Conservation (phyloP, 2,329 filamentous ascomycete genomes). For the Aureobasidium uvarum region DNA sequence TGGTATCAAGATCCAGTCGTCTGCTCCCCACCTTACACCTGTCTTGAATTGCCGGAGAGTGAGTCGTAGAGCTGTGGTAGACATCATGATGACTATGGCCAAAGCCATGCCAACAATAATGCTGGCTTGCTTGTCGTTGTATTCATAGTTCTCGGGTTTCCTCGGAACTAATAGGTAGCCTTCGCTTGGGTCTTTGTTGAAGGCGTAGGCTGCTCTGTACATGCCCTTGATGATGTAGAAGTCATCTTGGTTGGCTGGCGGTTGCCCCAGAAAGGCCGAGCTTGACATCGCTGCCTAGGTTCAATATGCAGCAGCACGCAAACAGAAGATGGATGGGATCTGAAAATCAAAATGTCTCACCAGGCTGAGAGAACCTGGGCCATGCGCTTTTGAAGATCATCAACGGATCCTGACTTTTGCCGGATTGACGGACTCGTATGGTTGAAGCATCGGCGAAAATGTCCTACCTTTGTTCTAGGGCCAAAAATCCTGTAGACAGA, state of each 20-base stretch:
- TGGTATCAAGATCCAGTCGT: constrained; percentile 16
- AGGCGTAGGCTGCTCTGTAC: constrained; percentile 17
- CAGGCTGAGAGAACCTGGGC: neutral
- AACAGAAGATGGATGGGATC: neutral
- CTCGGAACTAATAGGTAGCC: constrained; percentile 15
- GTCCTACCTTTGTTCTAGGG: neutral
- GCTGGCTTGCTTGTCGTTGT: constrained; percentile 22
- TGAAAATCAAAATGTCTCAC: neutral
- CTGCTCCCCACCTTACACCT: constrained; percentile 4
- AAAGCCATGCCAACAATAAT: constrained; percentile 12
- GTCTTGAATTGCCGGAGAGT: constrained; percentile 4
- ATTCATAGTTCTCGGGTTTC: constrained; percentile 3
- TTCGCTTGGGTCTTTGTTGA: constrained; percentile 15
- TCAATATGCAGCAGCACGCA: neutral
- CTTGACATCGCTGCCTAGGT: neutral
- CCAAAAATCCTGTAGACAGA: neutral
- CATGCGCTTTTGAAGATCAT: neutral
- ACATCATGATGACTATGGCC: constrained; percentile 14
- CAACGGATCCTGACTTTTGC: neutral
- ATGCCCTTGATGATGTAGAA: constrained; percentile 19
- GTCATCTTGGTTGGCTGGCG: constrained; percentile 1
- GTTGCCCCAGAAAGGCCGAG: constrained; percentile 9
- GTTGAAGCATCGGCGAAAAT: neutral
- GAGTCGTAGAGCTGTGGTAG: constrained; percentile 1
- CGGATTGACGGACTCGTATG: neutral